phyloP scores from a whole-genome alignment of 805 yeast species.

The Teunomyces kruisii region DNA sequence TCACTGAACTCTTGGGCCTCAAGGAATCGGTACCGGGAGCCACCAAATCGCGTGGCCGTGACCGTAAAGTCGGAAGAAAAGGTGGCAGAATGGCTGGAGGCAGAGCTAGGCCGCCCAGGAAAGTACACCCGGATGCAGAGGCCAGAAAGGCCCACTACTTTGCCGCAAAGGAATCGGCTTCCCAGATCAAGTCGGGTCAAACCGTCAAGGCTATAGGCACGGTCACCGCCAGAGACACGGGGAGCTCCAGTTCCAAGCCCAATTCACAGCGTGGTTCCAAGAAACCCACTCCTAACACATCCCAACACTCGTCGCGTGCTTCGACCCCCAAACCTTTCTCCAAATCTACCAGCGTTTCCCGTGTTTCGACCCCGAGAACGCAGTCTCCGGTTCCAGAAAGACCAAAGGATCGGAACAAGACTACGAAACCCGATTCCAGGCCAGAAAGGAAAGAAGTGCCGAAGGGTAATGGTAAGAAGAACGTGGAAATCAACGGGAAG shows the following conservation, averaged over 20 bases:
- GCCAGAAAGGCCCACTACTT: slow-evolving; percentile 40
- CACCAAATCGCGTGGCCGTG: slow-evolving; percentile 11
- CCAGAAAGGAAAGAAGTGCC: too few relatives aligned
- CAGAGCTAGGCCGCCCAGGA: slow-evolving; percentile 16
- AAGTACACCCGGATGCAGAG: slow-evolving; percentile 30
- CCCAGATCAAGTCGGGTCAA: slow-evolving; percentile 35
- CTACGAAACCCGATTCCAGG: too few relatives aligned
- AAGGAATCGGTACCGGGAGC: slow-evolving; percentile 36
- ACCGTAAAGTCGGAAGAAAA: slow-evolving; percentile 16
- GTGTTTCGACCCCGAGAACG: background rate
- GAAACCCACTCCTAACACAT: slow-evolving; percentile 3
- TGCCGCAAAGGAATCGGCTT: slow-evolving; percentile 28
- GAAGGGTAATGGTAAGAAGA: background rate
- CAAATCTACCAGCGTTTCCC: background rate
- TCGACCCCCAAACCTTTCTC: slow-evolving; percentile 5
- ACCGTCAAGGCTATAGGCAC: slow-evolving; percentile 42
- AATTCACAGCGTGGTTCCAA: background rate
- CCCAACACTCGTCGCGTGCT: slow-evolving; percentile 2
- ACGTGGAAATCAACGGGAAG: background rate
- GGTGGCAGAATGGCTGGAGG: slow-evolving; percentile 39
- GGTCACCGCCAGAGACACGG: slow-evolving; percentile 10
- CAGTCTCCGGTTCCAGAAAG: background rate
- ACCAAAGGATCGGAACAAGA: background rate
- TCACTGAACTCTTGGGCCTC: slow-evolving; percentile 48
- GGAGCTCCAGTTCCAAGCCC: too few relatives aligned